These are phyloP conservation scores for Lasiodiplodia theobromae DNA, from an alignment of 2,329 filamentous ascomycete genomes.

Conservation along the genomic window DNA sequence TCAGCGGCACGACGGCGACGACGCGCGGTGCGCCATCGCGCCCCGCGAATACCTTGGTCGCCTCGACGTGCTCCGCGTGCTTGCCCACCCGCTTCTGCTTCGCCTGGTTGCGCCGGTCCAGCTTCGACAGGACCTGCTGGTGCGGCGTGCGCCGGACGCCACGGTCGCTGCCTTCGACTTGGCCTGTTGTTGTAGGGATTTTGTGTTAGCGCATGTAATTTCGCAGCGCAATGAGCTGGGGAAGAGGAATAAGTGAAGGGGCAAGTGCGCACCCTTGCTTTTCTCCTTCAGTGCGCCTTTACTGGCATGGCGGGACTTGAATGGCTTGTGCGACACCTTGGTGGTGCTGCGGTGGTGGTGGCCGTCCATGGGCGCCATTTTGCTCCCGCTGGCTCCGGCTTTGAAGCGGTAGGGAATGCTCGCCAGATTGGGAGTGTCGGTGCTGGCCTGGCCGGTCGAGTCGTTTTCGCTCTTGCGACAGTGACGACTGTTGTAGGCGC, in stretches of 20 bases:
- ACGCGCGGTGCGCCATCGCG: slow-evolving; percentile 86
- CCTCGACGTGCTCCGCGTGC: slow-evolving; percentile 80
- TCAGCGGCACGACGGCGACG: slow-evolving; percentile 86
- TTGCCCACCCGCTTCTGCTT: slow-evolving; percentile 88
- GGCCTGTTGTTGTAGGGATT: slow-evolving; percentile 62
- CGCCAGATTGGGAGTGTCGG: slow-evolving; percentile 26
- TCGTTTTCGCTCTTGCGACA: not conserved
- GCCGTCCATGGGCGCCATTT: slow-evolving; percentile 74
- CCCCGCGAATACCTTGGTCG: slow-evolving; percentile 83
- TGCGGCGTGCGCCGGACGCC: slow-evolving; percentile 85
- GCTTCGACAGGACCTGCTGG: slow-evolving; percentile 96
- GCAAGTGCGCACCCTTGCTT: slow-evolving; percentile 73
- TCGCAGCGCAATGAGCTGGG: not conserved
- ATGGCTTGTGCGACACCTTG: slow-evolving; percentile 85
- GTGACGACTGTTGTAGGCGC: slow-evolving; percentile 4
- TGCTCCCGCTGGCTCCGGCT: slow-evolving; percentile 67
- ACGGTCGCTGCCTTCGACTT: slow-evolving; percentile 73
- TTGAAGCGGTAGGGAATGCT: slow-evolving; percentile 80
- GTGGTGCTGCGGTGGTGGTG: slow-evolving; percentile 93
- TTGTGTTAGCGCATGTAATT: not conserved
- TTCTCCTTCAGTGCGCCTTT: slow-evolving; percentile 86
- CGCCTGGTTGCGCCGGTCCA: slow-evolving; percentile 92
- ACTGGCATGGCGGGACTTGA: slow-evolving; percentile 89
- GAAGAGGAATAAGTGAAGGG: not conserved
- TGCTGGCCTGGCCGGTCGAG: not conserved